Percentiles rank a stretch among this genome's conserved stretches.
These are phyloP conservation scores for Penicillium corylophilum DNA, from an alignment of 2,329 filamentous ascomycete species.

Conservation along the genomic window DNA sequence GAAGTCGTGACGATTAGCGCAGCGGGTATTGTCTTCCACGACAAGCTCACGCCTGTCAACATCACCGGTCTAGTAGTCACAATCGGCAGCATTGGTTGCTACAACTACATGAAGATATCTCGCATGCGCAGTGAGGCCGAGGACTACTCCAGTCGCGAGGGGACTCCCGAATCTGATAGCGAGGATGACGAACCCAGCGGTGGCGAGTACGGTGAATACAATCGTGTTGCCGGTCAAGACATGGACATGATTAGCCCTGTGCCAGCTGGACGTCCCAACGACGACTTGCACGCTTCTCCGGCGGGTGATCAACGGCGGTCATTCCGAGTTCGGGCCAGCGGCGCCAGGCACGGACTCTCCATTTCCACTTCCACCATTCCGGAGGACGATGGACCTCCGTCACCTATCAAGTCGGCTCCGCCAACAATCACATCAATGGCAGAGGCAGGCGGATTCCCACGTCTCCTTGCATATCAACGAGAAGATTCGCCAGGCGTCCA, in stretches of 20 bases:
- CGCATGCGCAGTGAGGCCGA: constrained; percentile 80
- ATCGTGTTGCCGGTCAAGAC: constrained; percentile 25
- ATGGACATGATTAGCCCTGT: constrained; percentile 18
- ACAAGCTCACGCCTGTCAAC: constrained; percentile 83
- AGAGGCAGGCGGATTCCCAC: constrained; percentile 24
- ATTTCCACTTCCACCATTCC: constrained; percentile 33
- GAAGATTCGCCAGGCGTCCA: constrained; percentile 32
- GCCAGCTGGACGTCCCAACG: constrained; percentile 16
- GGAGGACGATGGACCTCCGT: constrained; percentile 26
- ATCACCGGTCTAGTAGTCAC: constrained; percentile 84
- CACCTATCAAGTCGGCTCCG: constrained; percentile 34
- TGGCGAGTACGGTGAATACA: constrained; percentile 27
- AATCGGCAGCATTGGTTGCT: constrained; percentile 78
- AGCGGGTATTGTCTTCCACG: constrained; percentile 83
- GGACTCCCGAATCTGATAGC: constrained; percentile 28
- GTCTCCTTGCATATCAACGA: constrained; percentile 12
- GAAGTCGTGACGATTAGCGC: constrained; percentile 95
- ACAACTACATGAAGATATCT: constrained; percentile 91
- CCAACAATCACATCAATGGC: constrained; percentile 29
- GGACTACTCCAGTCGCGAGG: constrained; percentile 33
- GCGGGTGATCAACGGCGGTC: constrained; percentile 30
- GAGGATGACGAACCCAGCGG: constrained; percentile 27
- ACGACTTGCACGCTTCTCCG: constrained; percentile 28
- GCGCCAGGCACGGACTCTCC: constrained; percentile 30
- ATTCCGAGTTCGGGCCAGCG: constrained; percentile 35